Evolutionary conservation across 192 early-diverging fungal species (phyloP).

Genomic region (Spinellus fusiger): DNA sequence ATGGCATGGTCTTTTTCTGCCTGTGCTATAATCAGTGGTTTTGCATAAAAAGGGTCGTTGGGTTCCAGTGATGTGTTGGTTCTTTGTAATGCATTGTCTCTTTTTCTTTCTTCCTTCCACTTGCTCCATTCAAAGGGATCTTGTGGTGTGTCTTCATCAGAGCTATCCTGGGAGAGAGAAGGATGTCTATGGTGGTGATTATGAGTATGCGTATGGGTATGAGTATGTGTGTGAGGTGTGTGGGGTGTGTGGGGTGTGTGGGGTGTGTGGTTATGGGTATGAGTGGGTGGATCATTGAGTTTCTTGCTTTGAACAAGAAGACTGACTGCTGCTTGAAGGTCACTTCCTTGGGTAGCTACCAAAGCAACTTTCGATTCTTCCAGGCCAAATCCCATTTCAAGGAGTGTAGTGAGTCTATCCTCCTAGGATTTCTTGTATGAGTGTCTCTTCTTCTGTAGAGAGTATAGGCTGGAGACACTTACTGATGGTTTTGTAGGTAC

Average conservation of each 20-base stretch:
- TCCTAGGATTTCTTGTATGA: background rate
- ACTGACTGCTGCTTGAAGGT: slow-evolving; percentile 3
- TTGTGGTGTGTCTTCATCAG: too few relatives aligned
- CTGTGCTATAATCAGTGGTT: slow-evolving; percentile 10
- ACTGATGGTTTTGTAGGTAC: background rate
- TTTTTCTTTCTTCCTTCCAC: background rate
- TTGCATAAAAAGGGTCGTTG: background rate
- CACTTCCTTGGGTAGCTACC: background rate
- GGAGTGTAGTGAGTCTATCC: background rate
- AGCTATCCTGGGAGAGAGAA: background rate
- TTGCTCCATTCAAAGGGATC: too few relatives aligned
- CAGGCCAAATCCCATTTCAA: slow-evolving; percentile 5
- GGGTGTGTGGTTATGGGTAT: background rate
- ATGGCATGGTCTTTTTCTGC: slow-evolving; percentile 41
- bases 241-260: background rate
- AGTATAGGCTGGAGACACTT: background rate
- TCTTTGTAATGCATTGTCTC: background rate
- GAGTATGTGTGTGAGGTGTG: background rate
- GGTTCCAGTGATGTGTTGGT: background rate
- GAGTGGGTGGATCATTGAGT: background rate
- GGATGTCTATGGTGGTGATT: background rate
- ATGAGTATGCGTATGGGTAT: background rate
- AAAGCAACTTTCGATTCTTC: slow-evolving; percentile 6
- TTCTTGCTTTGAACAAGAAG: slow-evolving; percentile 4
- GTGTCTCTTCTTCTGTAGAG: too few relatives aligned